Percentiles rank a stretch among this genome's conserved stretches.
Conservation (phyloP, 2,329 filamentous ascomycete species). For the Colletotrichum brevisporum region DNA sequence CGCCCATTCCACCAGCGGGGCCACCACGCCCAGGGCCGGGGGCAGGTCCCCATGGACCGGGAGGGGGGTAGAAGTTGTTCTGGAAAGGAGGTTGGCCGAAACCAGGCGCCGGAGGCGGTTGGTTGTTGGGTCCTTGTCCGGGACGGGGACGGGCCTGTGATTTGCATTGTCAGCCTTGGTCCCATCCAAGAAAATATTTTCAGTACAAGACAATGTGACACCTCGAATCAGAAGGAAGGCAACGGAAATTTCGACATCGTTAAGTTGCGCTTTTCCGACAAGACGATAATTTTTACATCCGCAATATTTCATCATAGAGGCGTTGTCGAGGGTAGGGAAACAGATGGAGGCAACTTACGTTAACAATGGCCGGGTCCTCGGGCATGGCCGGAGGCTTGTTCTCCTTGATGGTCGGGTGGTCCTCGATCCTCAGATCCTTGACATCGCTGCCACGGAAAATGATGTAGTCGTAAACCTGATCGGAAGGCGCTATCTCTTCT, state of each 20-base stretch:
- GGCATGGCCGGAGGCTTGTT: constrained; percentile 84
- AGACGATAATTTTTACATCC: constrained; percentile 89
- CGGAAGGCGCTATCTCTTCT: constrained; percentile 86
- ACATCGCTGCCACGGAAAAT: constrained; percentile 98
- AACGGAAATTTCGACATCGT: constrained; percentile 99
- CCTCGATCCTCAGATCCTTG: constrained; percentile 95
- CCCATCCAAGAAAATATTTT: constrained; percentile 15
- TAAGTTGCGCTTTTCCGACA: constrained; percentile 91
- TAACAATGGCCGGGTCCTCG: constrained; percentile 95
- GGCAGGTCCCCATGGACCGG: constrained; percentile 67
- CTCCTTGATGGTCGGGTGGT: constrained; percentile 81
- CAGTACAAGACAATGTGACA: constrained; percentile 29
- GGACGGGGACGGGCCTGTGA: constrained; percentile 57
- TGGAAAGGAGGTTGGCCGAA: constrained; percentile 62
- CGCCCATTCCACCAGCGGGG: constrained; percentile 68
- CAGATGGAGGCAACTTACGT: constrained; percentile 77
- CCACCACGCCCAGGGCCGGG: constrained; percentile 60
- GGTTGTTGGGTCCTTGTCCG: constrained; percentile 50
- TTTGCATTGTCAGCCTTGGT: constrained; percentile 46
- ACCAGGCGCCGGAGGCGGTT: constrained; percentile 51
- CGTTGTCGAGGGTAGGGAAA: constrained; percentile 37
- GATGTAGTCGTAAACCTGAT: constrained; percentile 97
- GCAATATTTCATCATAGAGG: constrained; percentile 90
- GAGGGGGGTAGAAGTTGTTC: constrained; percentile 66
- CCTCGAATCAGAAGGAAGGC: constrained; percentile 96